phyloP scores from a whole-genome alignment of 1,284 basidiomycete genomes.

The Moniliophthora roreri region DNA sequence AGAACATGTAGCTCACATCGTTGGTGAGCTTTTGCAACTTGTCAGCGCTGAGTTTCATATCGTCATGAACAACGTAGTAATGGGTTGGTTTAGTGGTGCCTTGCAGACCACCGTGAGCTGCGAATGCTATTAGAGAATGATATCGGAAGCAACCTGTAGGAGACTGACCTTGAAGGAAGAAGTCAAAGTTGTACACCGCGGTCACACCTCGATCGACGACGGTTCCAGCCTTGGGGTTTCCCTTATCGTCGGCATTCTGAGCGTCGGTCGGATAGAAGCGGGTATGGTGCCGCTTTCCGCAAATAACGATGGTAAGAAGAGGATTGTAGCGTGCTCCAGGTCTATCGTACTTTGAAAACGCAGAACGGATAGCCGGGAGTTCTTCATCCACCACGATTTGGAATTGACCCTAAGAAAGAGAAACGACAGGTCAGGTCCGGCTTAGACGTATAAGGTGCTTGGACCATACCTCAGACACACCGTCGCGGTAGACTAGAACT shows the following conservation, averaged over 20 bases:
- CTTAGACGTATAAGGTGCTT: background rate
- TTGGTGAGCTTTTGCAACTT: slow-evolving; percentile 62
- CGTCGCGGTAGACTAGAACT: slow-evolving; percentile 75
- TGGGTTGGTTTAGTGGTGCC: slow-evolving; percentile 72
- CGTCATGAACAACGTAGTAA: slow-evolving; percentile 76
- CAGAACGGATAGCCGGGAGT: slow-evolving; percentile 58
- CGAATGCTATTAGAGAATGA: background rate
- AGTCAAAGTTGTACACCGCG: slow-evolving; percentile 73
- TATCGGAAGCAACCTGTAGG: background rate
- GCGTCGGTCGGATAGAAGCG: slow-evolving; percentile 73
- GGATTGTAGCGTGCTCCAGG: slow-evolving; percentile 54
- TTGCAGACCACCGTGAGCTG: slow-evolving; percentile 66
- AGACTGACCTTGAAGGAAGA: slow-evolving; percentile 61
- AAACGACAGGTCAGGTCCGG: slow-evolving; percentile 5
- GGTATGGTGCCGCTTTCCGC: slow-evolving; percentile 82
- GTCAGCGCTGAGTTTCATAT: slow-evolving; percentile 68
- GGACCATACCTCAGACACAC: slow-evolving; percentile 68
- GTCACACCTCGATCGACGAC: slow-evolving; percentile 74
- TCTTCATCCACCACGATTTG: slow-evolving; percentile 63
- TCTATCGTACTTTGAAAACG: slow-evolving; percentile 55
- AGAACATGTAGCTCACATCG: slow-evolving; percentile 72
- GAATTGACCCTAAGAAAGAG: slow-evolving; percentile 63
- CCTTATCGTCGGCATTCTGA: slow-evolving; percentile 53
- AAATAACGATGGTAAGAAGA: slow-evolving; percentile 74
- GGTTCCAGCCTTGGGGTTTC: slow-evolving; percentile 73